Conservation (phyloP, 1,284 basidiomycete genomes). For the Porodaedalea pini region DNA sequence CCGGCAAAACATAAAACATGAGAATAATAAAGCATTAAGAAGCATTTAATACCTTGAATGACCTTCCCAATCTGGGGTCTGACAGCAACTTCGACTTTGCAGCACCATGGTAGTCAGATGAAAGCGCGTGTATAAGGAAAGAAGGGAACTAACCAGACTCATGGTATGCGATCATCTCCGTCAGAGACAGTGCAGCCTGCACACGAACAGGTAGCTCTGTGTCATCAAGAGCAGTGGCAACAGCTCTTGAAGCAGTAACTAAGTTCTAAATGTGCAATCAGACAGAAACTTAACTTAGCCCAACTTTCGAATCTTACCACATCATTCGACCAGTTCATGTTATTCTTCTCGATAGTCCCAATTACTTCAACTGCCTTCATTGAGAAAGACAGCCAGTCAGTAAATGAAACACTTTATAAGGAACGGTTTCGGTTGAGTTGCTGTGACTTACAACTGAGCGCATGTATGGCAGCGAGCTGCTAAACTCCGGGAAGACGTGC, state of each 20-base stretch:
- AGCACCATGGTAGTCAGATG: neutral
- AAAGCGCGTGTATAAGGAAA: neutral
- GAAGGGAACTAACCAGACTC: slow-evolving; percentile 48
- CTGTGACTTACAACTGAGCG: slow-evolving; percentile 63
- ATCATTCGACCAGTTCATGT: slow-evolving; percentile 61
- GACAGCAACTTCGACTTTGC: slow-evolving; percentile 64
- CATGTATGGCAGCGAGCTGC: slow-evolving; percentile 62
- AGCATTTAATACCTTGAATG: slow-evolving; percentile 62
- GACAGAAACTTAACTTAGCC: neutral
- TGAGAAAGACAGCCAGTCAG: neutral
- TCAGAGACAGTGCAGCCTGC: slow-evolving; percentile 78
- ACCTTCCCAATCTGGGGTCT: slow-evolving; percentile 82
- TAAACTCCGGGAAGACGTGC: slow-evolving; percentile 71
- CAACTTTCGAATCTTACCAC: slow-evolving; percentile 43
- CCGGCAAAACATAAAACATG: neutral
- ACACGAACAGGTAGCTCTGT: slow-evolving; percentile 80
- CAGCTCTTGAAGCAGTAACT: slow-evolving; percentile 57
- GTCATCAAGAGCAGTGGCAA: slow-evolving; percentile 66
- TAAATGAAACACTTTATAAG: neutral
- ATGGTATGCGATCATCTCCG: slow-evolving; percentile 69
- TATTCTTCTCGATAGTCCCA: slow-evolving; percentile 65
- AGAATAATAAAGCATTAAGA: neutral
- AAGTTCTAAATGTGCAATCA: slow-evolving; percentile 44
- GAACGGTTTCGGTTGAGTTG: neutral
- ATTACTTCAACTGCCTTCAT: slow-evolving; percentile 76